phyloP scores from a whole-genome alignment of 345 rosid species.

The Eucalyptus paniculata region DNA sequence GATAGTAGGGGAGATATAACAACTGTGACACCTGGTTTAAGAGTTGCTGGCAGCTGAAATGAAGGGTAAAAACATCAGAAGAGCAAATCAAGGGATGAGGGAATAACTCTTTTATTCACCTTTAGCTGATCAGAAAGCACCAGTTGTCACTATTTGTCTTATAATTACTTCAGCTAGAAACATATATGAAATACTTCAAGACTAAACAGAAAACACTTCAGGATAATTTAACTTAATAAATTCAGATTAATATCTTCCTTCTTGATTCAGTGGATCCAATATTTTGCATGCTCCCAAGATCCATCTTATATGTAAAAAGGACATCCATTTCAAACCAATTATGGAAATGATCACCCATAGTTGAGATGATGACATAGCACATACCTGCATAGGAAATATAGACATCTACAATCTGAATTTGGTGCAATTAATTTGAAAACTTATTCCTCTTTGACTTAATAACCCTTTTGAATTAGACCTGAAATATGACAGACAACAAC shows the following conservation, averaged over 20 bases:
- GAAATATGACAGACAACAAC: neutral
- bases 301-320: too few species aligned
- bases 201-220: neutral
- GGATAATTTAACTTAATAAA: too few species aligned
- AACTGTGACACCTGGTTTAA: slow-evolving; percentile 79
- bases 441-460: neutral
- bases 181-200: neutral
- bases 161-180: neutral
- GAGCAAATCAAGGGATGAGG: neutral
- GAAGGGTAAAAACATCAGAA: neutral
- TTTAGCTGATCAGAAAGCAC: neutral
- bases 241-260: too few species aligned
- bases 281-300: too few species aligned
- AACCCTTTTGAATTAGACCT: neutral
- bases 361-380: neutral
- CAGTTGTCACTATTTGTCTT: neutral
- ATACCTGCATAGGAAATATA: neutral
- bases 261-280: too few species aligned
- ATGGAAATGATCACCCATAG: neutral
- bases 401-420: neutral
- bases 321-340: neutral
- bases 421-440: neutral
- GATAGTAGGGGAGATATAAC: slow-evolving; percentile 86
- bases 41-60: slow-evolving; percentile 80
- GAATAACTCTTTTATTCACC: neutral